Conservation (phyloP, 768 basidiomycete species). For the Zangia roseola region DNA sequence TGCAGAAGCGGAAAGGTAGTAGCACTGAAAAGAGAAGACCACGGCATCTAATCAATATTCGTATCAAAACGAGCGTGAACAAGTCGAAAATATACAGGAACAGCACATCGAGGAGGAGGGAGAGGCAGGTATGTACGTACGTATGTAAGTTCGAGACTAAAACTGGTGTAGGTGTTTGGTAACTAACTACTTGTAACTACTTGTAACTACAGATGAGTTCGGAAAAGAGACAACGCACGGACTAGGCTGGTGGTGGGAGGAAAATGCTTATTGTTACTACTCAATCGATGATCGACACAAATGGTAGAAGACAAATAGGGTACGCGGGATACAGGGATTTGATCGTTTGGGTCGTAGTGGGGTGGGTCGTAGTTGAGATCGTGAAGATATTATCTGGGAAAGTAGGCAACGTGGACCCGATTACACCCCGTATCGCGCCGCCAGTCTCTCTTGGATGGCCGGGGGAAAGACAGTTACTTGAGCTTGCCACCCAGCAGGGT, state of each 20-base stretch:
- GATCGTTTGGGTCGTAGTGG: slow-evolving; percentile 12
- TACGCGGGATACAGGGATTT: slow-evolving; percentile 2
- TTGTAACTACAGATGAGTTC: slow-evolving; percentile 31
- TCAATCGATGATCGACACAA: slow-evolving; percentile 30
- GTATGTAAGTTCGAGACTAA: slow-evolving; percentile 29
- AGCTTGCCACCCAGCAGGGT: slow-evolving; percentile 80
- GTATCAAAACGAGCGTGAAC: slow-evolving; percentile 1
- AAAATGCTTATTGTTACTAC: slow-evolving; percentile 29
- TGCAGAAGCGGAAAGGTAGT: background rate
- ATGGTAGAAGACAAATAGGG: slow-evolving; percentile 20
- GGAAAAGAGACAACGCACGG: slow-evolving; percentile 22
- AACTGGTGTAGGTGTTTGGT: slow-evolving; percentile 26
- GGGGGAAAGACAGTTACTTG: slow-evolving; percentile 85
- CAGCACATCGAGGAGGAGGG: slow-evolving; percentile 3
- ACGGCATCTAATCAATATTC: too few relatives aligned
- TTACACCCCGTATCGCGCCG: slow-evolving; percentile 84
- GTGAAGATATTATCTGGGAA: slow-evolving; percentile 6
- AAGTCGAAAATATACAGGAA: background rate
- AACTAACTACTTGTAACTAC: slow-evolving; percentile 27
- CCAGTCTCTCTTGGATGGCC: slow-evolving; percentile 83
- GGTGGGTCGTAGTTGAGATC: slow-evolving; percentile 16
- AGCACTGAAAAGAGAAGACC: background rate
- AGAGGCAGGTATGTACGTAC: slow-evolving; percentile 17
- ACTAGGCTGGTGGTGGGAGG: background rate
- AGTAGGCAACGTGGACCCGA: slow-evolving; percentile 1